Base-by-base conservation (phyloP, 495 filamentous ascomycete genomes). In the Trichocladium uniseriatum region DNA sequence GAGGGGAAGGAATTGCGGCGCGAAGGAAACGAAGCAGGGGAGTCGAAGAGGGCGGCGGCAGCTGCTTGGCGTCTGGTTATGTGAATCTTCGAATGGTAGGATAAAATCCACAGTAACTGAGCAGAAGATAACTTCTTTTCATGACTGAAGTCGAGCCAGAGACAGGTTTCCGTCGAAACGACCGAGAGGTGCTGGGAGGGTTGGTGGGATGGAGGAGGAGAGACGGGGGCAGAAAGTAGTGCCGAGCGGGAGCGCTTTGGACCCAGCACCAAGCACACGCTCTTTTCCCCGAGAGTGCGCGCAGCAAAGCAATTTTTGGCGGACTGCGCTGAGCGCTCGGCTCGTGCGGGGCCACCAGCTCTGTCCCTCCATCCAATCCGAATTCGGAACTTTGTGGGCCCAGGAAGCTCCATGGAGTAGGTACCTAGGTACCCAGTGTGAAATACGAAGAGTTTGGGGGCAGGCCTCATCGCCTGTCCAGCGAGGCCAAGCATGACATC, bases 261-360 rank as follows among this genome's bases (percentile, higher is more conserved):
- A 49, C 2, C 44, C 37, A 44, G 43, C 37, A 34, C 48, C 28
- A 21, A 3, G 8, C 42, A 53, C 51, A 53, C 52, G 45, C 50
- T 48, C 28, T 51, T 56, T 58, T 52, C 54, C 54, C 54, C 40
- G 31, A 53, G 54, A 45, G 18, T 49, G 45, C 53, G 48, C 48
- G 43, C 46, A 57, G 54, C 42, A 54, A 8, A 53, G 49, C 52
- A 58, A 58, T 61, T 63, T 63, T 63, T 60, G 60, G 58, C 58
- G 49, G 45, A 45, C 55, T 44, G 55, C 27, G 45, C 44, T 45
- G 59, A 32, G 45, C 39, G 38, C 44, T 34, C 48, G 41, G 32
- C 36, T 49, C 27, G 48, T 51, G 54, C 49, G 52, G 49, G 60
- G 57, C 53, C 42, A 9, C 31, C 29, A 49, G 58, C 45, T 51